Percentiles rank a stretch among this genome's conserved stretches.
These are phyloP conservation scores for Colletotrichum neosansevieriae DNA, from an alignment of 2,329 filamentous ascomycete species.

Conservation along the genomic window DNA sequence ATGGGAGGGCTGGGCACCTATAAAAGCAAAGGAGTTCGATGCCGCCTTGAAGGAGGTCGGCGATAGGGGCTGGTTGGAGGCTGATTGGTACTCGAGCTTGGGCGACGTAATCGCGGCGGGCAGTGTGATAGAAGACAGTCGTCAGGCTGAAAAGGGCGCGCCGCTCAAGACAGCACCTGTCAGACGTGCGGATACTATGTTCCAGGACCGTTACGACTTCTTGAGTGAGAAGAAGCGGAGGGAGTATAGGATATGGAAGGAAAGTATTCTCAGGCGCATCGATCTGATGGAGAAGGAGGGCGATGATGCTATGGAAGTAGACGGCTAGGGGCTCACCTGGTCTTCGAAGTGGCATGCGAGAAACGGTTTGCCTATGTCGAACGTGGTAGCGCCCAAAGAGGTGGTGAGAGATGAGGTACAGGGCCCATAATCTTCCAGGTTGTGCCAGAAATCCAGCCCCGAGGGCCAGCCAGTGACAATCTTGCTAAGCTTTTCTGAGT, in stretches of 20 bases:
- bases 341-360: too few species aligned
- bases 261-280: conserved; percentile 68
- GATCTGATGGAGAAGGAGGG: conserved; percentile 56
- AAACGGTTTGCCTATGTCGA: too few species aligned
- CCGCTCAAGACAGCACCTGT: conserved; percentile 52
- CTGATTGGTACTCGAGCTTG: conserved; percentile 74
- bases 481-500: too few species aligned
- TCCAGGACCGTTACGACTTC: conserved; percentile 80
- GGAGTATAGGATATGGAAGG: conserved; percentile 75
- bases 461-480: too few species aligned
- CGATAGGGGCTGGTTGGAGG: conserved; percentile 67
- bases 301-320: conserved; percentile 51
- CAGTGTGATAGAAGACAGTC: conserved; percentile 26
- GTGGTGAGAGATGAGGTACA: too few species aligned
- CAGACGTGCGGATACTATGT: conserved; percentile 74
- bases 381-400: too few species aligned
- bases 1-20: conserved; percentile 65
- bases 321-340: conserved; percentile 32
- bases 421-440: too few species aligned
- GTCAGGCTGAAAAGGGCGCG: conserved; percentile 43
- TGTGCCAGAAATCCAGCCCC: too few species aligned
- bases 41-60: conserved; percentile 70
- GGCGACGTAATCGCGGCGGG: conserved; percentile 62
- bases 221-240: conserved; percentile 72
- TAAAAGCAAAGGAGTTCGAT: conserved; percentile 69